Base-by-base conservation (phyloP, 2,329 filamentous ascomycete genomes). In the Colletotrichum tofieldiae region DNA sequence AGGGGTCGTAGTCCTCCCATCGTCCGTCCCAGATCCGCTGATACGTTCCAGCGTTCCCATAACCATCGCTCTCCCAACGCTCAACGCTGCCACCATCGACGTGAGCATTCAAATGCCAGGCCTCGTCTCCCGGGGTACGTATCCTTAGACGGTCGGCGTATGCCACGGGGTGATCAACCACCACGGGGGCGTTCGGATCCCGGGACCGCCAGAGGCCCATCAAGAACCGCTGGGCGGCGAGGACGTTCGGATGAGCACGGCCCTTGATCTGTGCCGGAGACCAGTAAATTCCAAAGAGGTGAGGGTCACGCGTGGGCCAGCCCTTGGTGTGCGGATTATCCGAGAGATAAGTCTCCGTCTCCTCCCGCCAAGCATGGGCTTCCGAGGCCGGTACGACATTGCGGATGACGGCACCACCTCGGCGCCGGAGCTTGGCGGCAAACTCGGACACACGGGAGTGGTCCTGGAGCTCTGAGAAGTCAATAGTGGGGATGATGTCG, bases 81-180 rank as follows among this genome's bases (percentile, higher is more conserved):
- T 94, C 92, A 1, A 93, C 83, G 26, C 90, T 92, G 54, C 92
- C 92, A 63, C 92, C 92, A 77, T 94, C 92, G 3, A 93, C 85
- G 79, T 94, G 92, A 2, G 92, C 91, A 47, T 92, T 89, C 67
- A 89, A 82, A 37, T 86, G 81, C 26, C 81, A 85, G 0, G 85
- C 85, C 6, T 86, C 86, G 77, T 82, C 77, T 20, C 86, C 86
- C 7, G 88, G 88, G 11, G 88, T 87, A 62, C 92, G 87, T 73
- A 93, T 92, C 2, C 92, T 89, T 72, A 94, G 85, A 0, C 92
- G 89, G 77, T 94, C 92, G 14, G 90, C 91, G 73, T 94, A 94
- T 18, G 90, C 86, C 59, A 93, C 87, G 23, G 92, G 91, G 65
- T 91, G 87, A 3, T 86, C 84, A 9, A 88, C 89, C 11, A 88